Conservation (phyloP, 768 basidiomycete genomes). For the Boletus rex-veris region DNA sequence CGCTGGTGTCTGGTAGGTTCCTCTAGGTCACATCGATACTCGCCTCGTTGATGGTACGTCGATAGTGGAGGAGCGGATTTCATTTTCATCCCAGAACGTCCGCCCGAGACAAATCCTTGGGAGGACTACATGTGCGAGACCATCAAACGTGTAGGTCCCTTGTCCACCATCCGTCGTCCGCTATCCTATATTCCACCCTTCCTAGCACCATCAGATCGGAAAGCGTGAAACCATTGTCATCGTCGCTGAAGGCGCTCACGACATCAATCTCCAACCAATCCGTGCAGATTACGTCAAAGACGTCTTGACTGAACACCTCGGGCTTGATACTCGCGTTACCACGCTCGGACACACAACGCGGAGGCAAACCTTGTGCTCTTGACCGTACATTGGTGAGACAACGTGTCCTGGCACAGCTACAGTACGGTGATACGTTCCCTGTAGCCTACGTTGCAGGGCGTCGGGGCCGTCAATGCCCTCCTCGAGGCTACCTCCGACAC, state of each 20-base stretch:
- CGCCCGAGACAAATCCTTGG: slow-evolving; percentile 56
- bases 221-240: slow-evolving; percentile 99
- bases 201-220: slow-evolving; percentile 82
- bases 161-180: slow-evolving; percentile 3
- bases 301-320: slow-evolving; percentile 79
- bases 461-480: slow-evolving; percentile 88
- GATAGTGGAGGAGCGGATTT: slow-evolving; percentile 91
- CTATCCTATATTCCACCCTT: neutral
- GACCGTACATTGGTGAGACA: slow-evolving; percentile 84
- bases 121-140: slow-evolving; percentile 88
- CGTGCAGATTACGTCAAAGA: slow-evolving; percentile 88
- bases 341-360: slow-evolving; percentile 95
- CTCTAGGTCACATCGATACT: neutral
- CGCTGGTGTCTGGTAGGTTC: slow-evolving; percentile 79
- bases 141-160: slow-evolving; percentile 64
- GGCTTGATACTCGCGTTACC: slow-evolving; percentile 94
- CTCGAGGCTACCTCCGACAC: slow-evolving; percentile 83
- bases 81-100: slow-evolving; percentile 94
- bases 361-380: slow-evolving; percentile 88
- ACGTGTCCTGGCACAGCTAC: neutral
- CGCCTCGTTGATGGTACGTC: slow-evolving; percentile 8
- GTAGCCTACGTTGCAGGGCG: slow-evolving; percentile 94
- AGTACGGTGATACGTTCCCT: neutral
- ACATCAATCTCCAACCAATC: slow-evolving; percentile 86
- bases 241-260: slow-evolving; percentile 94